These are phyloP conservation scores for Durio zibethinus DNA, from an alignment of 345 rosid genomes.

Conservation along the genomic window DNA sequence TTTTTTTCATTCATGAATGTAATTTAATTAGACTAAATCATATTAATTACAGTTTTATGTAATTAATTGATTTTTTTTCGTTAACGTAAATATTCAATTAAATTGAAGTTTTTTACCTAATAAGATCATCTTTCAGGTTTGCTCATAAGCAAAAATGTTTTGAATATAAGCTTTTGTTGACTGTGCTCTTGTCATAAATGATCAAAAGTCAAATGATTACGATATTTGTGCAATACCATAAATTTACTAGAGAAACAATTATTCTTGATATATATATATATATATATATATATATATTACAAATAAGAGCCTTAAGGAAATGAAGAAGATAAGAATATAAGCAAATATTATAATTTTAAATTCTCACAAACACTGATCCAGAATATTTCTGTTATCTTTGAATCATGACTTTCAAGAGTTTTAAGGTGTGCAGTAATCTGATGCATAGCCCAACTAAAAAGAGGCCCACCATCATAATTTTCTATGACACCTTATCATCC, in stretches of 20 bases:
- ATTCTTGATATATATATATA: no score
- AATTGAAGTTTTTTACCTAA: no score
- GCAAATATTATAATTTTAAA: neutral
- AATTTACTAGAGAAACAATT: neutral
- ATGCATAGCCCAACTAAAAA: constrained; percentile 99
- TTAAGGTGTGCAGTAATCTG: constrained; percentile 95
- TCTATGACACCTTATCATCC: constrained; percentile 89
- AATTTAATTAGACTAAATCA: no score
- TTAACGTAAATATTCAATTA: no score
- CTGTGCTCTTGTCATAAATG: neutral
- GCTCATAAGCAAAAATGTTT: neutral
- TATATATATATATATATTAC: neutral
- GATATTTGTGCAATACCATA: neutral
- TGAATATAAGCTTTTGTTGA: neutral
- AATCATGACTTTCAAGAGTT: constrained; percentile 86
- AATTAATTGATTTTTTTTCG: no score
- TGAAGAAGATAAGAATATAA: neutral
- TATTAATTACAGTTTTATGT: no score
- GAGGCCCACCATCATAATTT: constrained; percentile 92
- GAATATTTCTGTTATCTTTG: constrained; percentile 93
- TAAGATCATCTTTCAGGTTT: neutral
- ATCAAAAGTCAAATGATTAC: neutral
- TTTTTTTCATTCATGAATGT: no score
- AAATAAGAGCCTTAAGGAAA: constrained; percentile 14
- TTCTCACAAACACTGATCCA: constrained; percentile 78